Evolutionary conservation across 768 basidiomycete genomes (phyloP).

Genomic region (Neoboletus subvelutipes): DNA sequence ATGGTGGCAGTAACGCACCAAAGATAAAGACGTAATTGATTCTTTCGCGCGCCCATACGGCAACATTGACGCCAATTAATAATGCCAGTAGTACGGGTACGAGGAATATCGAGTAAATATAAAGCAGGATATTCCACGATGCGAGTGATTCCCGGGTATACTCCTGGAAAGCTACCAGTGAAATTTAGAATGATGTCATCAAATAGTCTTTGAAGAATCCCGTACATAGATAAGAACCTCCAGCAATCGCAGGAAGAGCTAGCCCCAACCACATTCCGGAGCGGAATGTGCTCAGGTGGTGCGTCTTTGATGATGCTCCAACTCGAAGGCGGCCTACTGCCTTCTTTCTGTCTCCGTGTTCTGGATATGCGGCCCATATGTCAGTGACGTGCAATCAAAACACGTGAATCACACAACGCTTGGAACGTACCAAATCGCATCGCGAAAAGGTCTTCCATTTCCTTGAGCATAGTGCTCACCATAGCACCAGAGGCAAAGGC

Average conservation of each 20-base stretch:
- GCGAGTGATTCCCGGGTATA: conserved; percentile 53
- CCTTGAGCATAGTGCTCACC: conserved; percentile 65
- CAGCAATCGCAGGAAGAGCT: conserved; percentile 63
- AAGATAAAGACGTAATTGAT: conserved; percentile 94
- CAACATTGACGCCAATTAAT: conserved; percentile 76
- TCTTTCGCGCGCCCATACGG: conserved; percentile 70
- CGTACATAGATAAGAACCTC: conserved; percentile 60
- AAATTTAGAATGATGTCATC: background rate
- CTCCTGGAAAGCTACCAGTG: conserved; percentile 49
- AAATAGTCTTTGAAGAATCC: background rate
- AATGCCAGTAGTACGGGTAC: conserved; percentile 75
- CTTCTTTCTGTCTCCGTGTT: conserved; percentile 73
- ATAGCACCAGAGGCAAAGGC: conserved; percentile 62
- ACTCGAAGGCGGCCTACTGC: conserved; percentile 69
- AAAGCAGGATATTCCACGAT: conserved; percentile 71
- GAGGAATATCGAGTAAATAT: conserved; percentile 71
- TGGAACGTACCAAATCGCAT: conserved; percentile 62
- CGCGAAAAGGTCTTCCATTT: conserved; percentile 77
- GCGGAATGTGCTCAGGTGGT: conserved; percentile 74
- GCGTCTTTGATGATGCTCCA: conserved; percentile 49
- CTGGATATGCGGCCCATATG: conserved; percentile 22
- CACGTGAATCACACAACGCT: background rate
- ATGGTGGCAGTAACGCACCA: conserved; percentile 44
- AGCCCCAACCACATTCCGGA: conserved; percentile 73
- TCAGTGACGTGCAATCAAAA: background rate